These are phyloP conservation scores for Ogataea siamensis DNA, from an alignment of 805 yeast species.

Conservation along the genomic window DNA sequence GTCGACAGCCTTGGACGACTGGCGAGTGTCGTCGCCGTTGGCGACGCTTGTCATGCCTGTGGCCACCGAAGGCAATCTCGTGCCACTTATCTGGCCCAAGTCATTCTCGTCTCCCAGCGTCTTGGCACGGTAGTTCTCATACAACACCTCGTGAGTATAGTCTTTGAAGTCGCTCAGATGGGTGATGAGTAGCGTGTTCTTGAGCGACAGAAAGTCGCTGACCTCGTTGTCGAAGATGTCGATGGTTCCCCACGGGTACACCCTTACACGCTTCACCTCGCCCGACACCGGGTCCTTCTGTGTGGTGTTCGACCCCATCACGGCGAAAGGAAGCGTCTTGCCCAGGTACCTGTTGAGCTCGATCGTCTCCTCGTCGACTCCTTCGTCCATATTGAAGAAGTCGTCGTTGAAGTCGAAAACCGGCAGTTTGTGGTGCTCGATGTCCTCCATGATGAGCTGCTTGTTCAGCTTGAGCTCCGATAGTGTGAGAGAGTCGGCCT, in stretches of 20 bases:
- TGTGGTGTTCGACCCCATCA: slow-evolving; percentile 55
- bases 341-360: slow-evolving; percentile 39
- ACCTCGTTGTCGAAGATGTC: slow-evolving; percentile 60
- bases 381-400: slow-evolving; percentile 35
- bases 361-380: slow-evolving; percentile 31
- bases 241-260: slow-evolving; percentile 69
- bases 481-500: slow-evolving; percentile 75
- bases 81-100: slow-evolving; percentile 8
- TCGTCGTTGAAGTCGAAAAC: slow-evolving; percentile 75
- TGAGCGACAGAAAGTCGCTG: slow-evolving; percentile 77
- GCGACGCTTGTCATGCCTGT: slow-evolving; percentile 10
- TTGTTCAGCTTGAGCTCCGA: slow-evolving; percentile 72
- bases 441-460: slow-evolving; percentile 71
- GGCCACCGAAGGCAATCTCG: slow-evolving; percentile 17
- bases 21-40: slow-evolving; percentile 6
- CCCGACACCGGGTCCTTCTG: slow-evolving; percentile 36
- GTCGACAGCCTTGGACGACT: slow-evolving; percentile 2
- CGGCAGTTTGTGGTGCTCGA: slow-evolving; percentile 66
- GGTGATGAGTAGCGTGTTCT: slow-evolving; percentile 75
- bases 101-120: slow-evolving; percentile 23
- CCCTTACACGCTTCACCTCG: slow-evolving; percentile 45
- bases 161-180: slow-evolving; percentile 89
- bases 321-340: slow-evolving; percentile 58
- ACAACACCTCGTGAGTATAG: slow-evolving; percentile 78
- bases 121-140: slow-evolving; percentile 87